These are phyloP conservation scores for Aspergillus piperis DNA, from an alignment of 2,329 filamentous ascomycete species.

Conservation along the genomic window DNA sequence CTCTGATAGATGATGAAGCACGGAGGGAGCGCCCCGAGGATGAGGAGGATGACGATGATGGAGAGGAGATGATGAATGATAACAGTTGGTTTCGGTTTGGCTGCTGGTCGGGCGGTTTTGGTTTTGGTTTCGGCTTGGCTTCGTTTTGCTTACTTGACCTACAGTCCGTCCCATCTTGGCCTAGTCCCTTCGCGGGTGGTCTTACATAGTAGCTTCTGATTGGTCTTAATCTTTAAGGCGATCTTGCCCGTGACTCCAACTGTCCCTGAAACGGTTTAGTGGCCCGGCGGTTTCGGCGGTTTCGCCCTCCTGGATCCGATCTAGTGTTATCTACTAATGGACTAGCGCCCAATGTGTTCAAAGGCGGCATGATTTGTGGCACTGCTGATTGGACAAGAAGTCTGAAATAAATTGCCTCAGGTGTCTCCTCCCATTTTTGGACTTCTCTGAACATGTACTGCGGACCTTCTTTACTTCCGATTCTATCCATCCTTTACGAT, in stretches of 20 bases:
- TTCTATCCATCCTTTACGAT: background rate
- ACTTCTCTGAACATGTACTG: background rate
- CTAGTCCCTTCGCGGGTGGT: background rate
- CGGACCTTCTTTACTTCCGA: background rate
- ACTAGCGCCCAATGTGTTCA: background rate
- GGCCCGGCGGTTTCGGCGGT: conserved; percentile 9
- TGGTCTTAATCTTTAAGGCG: background rate
- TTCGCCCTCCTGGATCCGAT: background rate
- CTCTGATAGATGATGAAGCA: conserved; percentile 3
- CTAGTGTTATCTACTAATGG: background rate
- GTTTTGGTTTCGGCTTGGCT: background rate
- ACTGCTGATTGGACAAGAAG: background rate
- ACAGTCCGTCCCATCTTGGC: background rate
- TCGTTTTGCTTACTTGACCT: conserved; percentile 2
- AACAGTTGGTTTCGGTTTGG: background rate
- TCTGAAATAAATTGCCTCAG: background rate
- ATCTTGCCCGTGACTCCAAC: background rate
- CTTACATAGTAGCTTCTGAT: background rate
- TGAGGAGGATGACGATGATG: conserved; percentile 5
- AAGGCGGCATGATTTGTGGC: background rate
- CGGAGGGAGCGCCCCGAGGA: background rate
- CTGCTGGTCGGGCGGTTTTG: background rate
- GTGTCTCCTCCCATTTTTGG: background rate
- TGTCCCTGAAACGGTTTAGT: conserved; percentile 1
- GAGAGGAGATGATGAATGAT: background rate